phyloP scores from a whole-genome alignment of 768 basidiomycete genomes.

The Mycena epipterygia region DNA sequence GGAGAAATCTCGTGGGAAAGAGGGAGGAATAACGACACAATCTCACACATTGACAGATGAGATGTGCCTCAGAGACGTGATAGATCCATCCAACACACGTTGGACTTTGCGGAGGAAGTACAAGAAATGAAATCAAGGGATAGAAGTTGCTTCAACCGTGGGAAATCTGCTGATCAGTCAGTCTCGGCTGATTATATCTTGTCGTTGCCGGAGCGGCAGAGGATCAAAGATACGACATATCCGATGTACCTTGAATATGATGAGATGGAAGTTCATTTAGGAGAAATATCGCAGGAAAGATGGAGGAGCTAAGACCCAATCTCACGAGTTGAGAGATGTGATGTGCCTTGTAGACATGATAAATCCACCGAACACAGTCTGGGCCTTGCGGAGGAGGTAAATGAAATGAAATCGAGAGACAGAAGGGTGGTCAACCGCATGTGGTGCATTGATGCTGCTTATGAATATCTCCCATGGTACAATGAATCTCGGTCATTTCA shows the following conservation, averaged over 20 bases:
- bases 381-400: slow-evolving; percentile 1
- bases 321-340: slow-evolving; percentile 7
- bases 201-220: background rate
- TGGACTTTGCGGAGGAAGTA: background rate
- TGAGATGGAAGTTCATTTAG: slow-evolving; percentile 4
- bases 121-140: background rate
- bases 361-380: background rate
- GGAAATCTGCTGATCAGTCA: no score
- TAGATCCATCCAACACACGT: background rate
- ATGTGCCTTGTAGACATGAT: background rate
- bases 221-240: background rate
- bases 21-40: background rate
- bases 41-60: slow-evolving; percentile 7
- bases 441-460: background rate
- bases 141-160: background rate
- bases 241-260: background rate
- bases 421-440: background rate
- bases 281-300: slow-evolving; percentile 2
- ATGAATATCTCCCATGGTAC: background rate
- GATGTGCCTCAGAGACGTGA: background rate
- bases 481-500: slow-evolving; percentile 19
- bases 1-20: background rate
- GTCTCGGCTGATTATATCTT: background rate
- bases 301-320: background rate
- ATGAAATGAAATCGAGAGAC: background rate